Percentiles rank a stretch among this genome's conserved stretches.
phyloP scores from a whole-genome alignment of 805 yeast species.

The Starmerella apis region DNA sequence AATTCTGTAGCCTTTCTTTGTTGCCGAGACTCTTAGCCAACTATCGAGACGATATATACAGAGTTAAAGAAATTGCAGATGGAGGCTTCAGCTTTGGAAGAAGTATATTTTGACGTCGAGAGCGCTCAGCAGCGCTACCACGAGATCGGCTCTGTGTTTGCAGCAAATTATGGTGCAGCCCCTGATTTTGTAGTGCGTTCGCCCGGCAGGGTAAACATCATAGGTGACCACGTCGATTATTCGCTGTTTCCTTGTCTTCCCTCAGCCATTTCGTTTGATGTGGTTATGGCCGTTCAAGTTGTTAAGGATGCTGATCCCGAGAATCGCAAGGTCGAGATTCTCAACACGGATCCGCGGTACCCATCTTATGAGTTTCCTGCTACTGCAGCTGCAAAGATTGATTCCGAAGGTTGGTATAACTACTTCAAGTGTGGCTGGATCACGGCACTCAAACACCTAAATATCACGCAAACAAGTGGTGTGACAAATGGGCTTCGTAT shows the following conservation, averaged over 20 bases:
- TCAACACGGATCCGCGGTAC: constrained; percentile 32
- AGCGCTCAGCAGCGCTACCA: constrained; percentile 12
- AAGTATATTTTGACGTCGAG: constrained; percentile 16
- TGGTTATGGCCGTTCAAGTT: constrained; percentile 39
- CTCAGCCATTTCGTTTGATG: constrained; percentile 59
- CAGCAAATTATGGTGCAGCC: constrained; percentile 1
- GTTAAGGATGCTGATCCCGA: constrained; percentile 11
- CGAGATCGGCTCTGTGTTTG: not conserved
- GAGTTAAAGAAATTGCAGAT: no score
- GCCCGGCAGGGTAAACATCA: constrained; percentile 67
- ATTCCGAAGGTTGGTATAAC: constrained; percentile 52
- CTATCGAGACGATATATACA: no score
- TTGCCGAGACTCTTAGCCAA: no score
- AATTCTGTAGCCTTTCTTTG: no score
- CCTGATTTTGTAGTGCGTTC: constrained; percentile 45
- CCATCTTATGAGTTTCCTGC: constrained; percentile 18
- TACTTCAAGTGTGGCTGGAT: constrained; percentile 56
- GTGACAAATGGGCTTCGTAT: constrained; percentile 39
- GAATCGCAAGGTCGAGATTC: constrained; percentile 28
- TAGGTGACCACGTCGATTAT: constrained; percentile 69
- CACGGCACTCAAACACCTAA: constrained; percentile 46
- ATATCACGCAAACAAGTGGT: constrained; percentile 30
- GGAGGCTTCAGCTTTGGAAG: not conserved
- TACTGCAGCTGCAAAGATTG: constrained; percentile 35
- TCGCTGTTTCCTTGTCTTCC: constrained; percentile 58